These are phyloP conservation scores for Schwanniomyces yamadae DNA, from an alignment of 805 yeast genomes.

Conservation along the genomic window DNA sequence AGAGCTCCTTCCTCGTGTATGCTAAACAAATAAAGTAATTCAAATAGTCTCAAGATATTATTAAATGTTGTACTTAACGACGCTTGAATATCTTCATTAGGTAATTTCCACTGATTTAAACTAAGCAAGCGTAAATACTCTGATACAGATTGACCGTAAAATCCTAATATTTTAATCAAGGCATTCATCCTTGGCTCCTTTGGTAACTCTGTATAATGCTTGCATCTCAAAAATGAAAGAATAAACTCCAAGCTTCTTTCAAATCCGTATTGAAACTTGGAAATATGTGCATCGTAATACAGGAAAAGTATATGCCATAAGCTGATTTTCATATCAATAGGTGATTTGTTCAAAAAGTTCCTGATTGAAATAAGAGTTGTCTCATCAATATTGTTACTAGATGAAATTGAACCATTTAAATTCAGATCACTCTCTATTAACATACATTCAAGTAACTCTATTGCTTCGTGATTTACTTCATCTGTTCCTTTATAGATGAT, in stretches of 20 bases:
- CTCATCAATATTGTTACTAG: slow-evolving; percentile 9
- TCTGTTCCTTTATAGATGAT: slow-evolving; percentile 39
- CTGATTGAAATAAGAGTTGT: slow-evolving; percentile 48
- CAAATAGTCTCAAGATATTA: slow-evolving; percentile 30
- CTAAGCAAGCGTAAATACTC: slow-evolving; percentile 30
- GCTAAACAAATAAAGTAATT: slow-evolving; percentile 48
- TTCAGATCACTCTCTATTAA: slow-evolving; percentile 27
- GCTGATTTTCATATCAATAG: slow-evolving; percentile 64
- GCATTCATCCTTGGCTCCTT: slow-evolving; percentile 36
- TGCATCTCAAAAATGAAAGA: slow-evolving; percentile 28
- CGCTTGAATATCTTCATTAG: not conserved
- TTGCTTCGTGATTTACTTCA: slow-evolving; percentile 32
- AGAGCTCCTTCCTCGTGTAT: slow-evolving; percentile 52
- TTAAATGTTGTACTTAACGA: slow-evolving; percentile 13
- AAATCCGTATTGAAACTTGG: slow-evolving; percentile 48
- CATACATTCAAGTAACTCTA: slow-evolving; percentile 45
- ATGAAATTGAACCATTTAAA: slow-evolving; percentile 8
- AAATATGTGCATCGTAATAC: slow-evolving; percentile 39
- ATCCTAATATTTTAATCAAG: slow-evolving; percentile 51
- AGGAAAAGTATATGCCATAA: slow-evolving; percentile 74
- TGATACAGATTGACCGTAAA: slow-evolving; percentile 50
- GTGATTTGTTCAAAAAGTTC: slow-evolving; percentile 58
- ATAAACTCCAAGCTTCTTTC: slow-evolving; percentile 50
- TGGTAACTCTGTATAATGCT: slow-evolving; percentile 15
- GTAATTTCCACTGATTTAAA: slow-evolving; percentile 34